A percentile compares a stretch with the other conserved stretches of the same genome.
Conservation (phyloP, 2,329 filamentous ascomycete genomes). For the Teratosphaeriaceae sp. region DNA sequence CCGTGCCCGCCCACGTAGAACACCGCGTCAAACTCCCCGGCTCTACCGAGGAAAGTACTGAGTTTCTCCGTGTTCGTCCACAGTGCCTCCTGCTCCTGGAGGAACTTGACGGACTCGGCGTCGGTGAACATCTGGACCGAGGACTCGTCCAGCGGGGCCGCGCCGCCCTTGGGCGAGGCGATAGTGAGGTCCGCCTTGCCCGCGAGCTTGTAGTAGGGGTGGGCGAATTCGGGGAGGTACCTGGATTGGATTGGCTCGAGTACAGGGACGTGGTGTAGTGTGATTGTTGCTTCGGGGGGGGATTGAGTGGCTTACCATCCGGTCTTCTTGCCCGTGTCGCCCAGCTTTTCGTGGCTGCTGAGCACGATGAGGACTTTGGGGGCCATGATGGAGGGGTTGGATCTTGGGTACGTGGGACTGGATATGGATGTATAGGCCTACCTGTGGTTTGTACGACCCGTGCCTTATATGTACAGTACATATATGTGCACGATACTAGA, state of each 20-base stretch:
- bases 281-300: too few species aligned
- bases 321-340: conserved; percentile 44
- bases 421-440: background rate
- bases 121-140: conserved; percentile 24
- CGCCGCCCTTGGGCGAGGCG: conserved; percentile 34
- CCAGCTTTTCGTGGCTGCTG: conserved; percentile 51
- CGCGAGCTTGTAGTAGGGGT: conserved; percentile 34
- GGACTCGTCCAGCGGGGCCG: conserved; percentile 30
- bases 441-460: background rate
- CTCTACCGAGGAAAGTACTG: conserved; percentile 48
- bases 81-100: conserved; percentile 48
- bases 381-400: conserved; percentile 1
- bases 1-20: conserved; percentile 56
- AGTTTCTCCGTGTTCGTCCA: conserved; percentile 60
- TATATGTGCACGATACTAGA: too few species aligned
- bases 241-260: background rate
- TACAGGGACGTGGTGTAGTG: background rate
- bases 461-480: background rate
- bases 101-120: conserved; percentile 28
- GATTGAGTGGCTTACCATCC: conserved; percentile 56
- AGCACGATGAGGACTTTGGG: conserved; percentile 65
- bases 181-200: conserved; percentile 32
- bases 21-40: conserved; percentile 57
- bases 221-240: conserved; percentile 36
- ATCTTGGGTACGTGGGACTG: background rate